Conservation (phyloP, 352 stramenopile species). For the Globisporangium paddicum region DNA sequence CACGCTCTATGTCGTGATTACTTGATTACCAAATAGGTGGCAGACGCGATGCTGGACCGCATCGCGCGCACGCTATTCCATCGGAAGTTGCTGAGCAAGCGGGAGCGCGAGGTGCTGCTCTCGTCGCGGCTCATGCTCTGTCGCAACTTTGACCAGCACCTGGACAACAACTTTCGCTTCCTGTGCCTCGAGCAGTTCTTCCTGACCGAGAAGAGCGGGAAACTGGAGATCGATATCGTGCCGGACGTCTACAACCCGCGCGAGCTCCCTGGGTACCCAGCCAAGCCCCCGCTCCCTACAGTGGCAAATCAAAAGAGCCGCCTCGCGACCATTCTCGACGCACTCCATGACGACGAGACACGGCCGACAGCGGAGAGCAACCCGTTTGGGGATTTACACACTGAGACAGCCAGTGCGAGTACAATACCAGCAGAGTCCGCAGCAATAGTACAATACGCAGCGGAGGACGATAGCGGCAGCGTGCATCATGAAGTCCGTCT, state of each 20-base stretch:
- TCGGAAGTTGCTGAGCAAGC: conserved; percentile 40
- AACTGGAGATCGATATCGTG: conserved; percentile 32
- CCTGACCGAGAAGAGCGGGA: conserved; percentile 24
- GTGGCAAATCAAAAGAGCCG: not conserved
- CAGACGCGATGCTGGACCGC: conserved; percentile 52
- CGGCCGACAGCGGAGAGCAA: not conserved
- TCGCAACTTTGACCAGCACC: conserved; percentile 45
- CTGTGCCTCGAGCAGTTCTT: conserved; percentile 63
- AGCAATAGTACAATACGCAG: not conserved
- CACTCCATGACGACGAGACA: conserved; percentile 2
- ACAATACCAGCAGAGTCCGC: not conserved
- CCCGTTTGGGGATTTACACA: not conserved
- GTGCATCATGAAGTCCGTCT: not conserved
- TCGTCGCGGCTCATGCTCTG: conserved; percentile 54
- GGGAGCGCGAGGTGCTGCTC: conserved; percentile 40
- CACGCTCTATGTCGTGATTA: not conserved
- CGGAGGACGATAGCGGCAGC: not conserved
- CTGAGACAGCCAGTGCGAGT: not conserved
- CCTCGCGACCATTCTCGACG: conserved; percentile 1
- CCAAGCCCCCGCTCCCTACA: conserved; percentile 9
- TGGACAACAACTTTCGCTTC: conserved; percentile 52
- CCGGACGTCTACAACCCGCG: conserved; percentile 41
- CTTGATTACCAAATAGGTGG: conserved; percentile 28
- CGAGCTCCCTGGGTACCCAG: conserved; percentile 39
- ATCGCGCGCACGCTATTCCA: conserved; percentile 38